Percentiles rank a stretch among this genome's conserved stretches.
Evolutionary conservation across 495 filamentous ascomycete genomes (phyloP).

Genomic region (Bryoglossum gracile): DNA sequence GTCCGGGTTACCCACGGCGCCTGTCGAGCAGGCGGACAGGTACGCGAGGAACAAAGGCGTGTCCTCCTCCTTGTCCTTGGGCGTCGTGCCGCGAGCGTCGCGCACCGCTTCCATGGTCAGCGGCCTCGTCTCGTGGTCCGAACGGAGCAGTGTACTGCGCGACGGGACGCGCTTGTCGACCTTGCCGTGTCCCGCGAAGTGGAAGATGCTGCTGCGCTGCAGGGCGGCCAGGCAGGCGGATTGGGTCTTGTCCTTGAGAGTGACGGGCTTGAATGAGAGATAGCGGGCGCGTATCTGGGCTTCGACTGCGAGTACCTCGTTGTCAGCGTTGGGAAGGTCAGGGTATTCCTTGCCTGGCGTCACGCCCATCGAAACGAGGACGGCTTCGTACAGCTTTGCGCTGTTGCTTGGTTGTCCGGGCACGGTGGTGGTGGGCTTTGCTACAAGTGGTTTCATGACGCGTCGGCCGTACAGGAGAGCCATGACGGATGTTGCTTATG

Average conservation of each 20-base stretch:
- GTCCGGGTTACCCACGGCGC: neutral
- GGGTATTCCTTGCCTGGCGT: neutral
- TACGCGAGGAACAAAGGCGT: neutral
- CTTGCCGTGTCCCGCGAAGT: neutral
- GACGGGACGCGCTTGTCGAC: neutral
- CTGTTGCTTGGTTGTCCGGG: too few species aligned
- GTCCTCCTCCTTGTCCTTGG: neutral
- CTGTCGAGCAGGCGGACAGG: neutral
- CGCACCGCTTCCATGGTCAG: too few species aligned
- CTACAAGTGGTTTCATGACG: too few species aligned
- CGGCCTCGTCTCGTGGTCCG: too few species aligned
- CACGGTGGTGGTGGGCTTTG: too few species aligned
- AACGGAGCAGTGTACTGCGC: neutral
- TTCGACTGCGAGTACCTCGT: neutral
- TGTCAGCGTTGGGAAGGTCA: neutral
- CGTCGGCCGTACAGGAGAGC: too few species aligned
- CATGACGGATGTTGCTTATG: too few species aligned
- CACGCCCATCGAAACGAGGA: neutral
- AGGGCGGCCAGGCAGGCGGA: neutral
- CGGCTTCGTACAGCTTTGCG: too few species aligned
- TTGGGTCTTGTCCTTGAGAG: neutral
- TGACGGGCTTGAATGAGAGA: too few species aligned
- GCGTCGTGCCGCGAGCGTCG: too few species aligned
- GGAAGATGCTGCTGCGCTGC: neutral
- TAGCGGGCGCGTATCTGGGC: too few species aligned